A percentile compares a stretch with the other conserved stretches of the same genome.
Conservation (phyloP, 2,329 filamentous ascomycete species). For the Grosmannia clavigera region DNA sequence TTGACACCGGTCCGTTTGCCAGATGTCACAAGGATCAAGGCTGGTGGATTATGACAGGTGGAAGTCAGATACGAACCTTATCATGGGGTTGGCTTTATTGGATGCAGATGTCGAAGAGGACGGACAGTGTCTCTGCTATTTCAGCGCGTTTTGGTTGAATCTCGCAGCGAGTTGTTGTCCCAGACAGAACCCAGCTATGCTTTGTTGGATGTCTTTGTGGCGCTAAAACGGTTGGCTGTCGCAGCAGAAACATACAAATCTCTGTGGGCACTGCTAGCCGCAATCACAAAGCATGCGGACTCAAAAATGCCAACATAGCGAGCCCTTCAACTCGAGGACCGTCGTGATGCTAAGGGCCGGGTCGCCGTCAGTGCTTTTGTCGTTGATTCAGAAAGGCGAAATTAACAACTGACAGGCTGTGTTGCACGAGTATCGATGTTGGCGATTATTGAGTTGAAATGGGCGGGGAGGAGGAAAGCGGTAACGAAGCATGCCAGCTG, state of each 20-base stretch:
- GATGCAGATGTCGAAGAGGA: not conserved
- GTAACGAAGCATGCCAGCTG: not conserved
- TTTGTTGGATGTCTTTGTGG: not conserved
- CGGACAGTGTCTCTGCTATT: not conserved
- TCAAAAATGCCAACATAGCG: not conserved
- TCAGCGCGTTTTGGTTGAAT: not conserved
- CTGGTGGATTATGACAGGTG: not conserved
- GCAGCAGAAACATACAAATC: not conserved
- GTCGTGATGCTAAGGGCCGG: not conserved
- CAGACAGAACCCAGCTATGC: not conserved
- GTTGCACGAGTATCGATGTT: not conserved
- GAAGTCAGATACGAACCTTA: not conserved
- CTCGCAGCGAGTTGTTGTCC: not conserved
- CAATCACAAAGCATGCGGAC: not conserved
- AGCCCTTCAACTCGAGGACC: not conserved
- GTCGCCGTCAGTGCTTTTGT: not conserved
- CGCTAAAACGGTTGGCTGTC: not conserved
- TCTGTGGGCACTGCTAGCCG: not conserved
- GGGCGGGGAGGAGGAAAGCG: not conserved
- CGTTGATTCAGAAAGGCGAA: not conserved
- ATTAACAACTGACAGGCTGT: not conserved
- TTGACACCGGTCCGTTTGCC: not conserved
- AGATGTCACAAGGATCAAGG: not conserved
- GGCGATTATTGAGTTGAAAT: not conserved
- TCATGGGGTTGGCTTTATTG: not conserved